Evolutionary conservation across 2,329 filamentous ascomycete species (phyloP).

Genomic region (Pseudogymnoascus sp.): DNA sequence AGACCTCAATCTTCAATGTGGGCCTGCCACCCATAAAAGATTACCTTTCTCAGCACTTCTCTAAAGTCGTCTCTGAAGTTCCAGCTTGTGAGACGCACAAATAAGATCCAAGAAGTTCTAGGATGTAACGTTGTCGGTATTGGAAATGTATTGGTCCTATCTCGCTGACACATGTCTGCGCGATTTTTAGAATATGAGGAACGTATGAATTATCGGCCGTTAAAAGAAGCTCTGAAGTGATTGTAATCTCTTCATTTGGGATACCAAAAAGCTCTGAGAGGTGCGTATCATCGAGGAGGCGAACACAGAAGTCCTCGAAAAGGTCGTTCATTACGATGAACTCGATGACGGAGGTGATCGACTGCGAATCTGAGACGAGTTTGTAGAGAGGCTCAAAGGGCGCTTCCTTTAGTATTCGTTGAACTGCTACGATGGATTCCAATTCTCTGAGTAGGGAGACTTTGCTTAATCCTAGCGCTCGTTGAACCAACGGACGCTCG

Average conservation of each 20-base stretch:
- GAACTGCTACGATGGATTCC: constrained; percentile 17
- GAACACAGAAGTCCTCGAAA: constrained; percentile 22
- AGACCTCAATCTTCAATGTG: constrained; percentile 18
- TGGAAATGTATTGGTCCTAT: not conserved
- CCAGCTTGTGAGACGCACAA: not conserved
- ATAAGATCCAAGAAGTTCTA: not conserved
- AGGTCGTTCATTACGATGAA: constrained; percentile 20
- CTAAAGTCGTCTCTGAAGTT: not conserved
- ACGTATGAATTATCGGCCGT: not conserved
- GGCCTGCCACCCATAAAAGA: constrained; percentile 30
- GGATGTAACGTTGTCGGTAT: not conserved
- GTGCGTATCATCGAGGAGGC: constrained; percentile 9
- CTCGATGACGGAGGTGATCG: constrained; percentile 17
- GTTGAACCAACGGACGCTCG: not conserved
- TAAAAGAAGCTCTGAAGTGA: not conserved
- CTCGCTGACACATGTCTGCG: not conserved
- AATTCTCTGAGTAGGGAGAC: constrained; percentile 25
- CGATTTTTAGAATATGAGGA: not conserved
- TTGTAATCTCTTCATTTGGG: not conserved
- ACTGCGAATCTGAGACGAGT: constrained; percentile 15
- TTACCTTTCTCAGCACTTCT: constrained; percentile 24
- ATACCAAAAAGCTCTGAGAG: not conserved
- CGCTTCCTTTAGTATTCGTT: not conserved
- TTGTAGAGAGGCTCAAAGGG: constrained; percentile 7
- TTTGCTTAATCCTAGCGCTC: not conserved